A percentile compares a stretch with the other conserved stretches of the same genome.
These are phyloP conservation scores for Croton laevigatus DNA, from an alignment of 441 rosid species.

Conservation along the genomic window DNA sequence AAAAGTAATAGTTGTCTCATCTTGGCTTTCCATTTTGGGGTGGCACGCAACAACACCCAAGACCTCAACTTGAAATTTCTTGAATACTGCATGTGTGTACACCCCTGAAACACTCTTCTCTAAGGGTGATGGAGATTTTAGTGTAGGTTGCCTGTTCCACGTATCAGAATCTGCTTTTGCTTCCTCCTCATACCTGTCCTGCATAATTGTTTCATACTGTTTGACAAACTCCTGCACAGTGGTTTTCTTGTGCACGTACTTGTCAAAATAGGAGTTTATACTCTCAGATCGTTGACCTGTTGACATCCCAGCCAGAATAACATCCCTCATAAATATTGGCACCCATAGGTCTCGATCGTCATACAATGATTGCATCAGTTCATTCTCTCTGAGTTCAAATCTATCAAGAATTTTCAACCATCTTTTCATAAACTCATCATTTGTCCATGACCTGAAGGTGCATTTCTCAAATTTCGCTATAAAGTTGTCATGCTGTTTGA, in stretches of 20 bases:
- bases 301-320: conserved; percentile 77
- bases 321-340: conserved; percentile 61
- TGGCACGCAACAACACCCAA: conserved; percentile 86
- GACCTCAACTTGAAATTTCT: conserved; percentile 75
- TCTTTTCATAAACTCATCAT: conserved; percentile 66
- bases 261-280: conserved; percentile 66
- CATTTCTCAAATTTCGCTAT: conserved; percentile 78
- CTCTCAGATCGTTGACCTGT: conserved; percentile 68
- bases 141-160: conserved; percentile 68
- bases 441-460: conserved; percentile 75
- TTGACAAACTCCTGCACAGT: conserved; percentile 74
- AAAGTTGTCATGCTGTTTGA: conserved; percentile 59
- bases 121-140: conserved; percentile 86
- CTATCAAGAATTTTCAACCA: conserved; percentile 75
- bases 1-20: conserved; percentile 48
- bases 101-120: conserved; percentile 74
- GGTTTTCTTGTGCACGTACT: conserved; percentile 81
- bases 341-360: conserved; percentile 78
- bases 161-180: conserved; percentile 84
- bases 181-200: conserved; percentile 85
- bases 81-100: conserved; percentile 80
- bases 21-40: conserved; percentile 79
- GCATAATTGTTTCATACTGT: conserved; percentile 60
- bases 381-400: conserved; percentile 65
- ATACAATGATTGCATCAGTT: conserved; percentile 53